Percentiles rank a stretch among this genome's conserved stretches.
These are phyloP conservation scores for Avicennia marina DNA, from an alignment of 257 asterid genomes.

Conservation along the genomic window DNA sequence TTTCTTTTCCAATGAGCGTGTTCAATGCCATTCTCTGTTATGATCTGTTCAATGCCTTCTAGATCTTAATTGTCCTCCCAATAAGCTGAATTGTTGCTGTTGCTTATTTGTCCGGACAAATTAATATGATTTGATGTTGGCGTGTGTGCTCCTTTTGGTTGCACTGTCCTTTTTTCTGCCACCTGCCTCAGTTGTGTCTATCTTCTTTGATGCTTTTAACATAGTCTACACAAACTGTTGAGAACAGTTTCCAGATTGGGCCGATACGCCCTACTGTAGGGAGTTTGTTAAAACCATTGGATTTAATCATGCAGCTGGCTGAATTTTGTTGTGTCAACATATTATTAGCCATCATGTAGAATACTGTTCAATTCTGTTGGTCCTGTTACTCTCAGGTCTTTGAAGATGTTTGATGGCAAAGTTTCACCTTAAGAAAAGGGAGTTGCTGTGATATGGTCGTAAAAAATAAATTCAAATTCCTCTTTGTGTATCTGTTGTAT, in stretches of 20 bases:
- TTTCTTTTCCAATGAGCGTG: background rate
- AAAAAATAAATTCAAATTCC: constrained; percentile 23
- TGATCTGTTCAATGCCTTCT: no score
- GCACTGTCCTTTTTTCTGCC: constrained; percentile 11
- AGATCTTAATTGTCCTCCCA: no score
- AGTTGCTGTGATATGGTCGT: constrained; percentile 44
- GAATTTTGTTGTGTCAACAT: constrained; percentile 36
- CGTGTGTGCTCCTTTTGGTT: constrained; percentile 7
- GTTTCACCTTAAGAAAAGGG: constrained; percentile 51
- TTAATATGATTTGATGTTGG: background rate
- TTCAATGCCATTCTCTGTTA: background rate
- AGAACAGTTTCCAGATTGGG: no score
- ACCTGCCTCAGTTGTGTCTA: constrained; percentile 9
- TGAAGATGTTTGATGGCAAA: constrained; percentile 62
- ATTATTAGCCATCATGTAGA: constrained; percentile 55
- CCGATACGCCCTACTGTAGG: no score
- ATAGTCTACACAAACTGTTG: no score
- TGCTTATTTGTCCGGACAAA: no score
- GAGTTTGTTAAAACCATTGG: background rate
- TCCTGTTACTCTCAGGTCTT: constrained; percentile 53
- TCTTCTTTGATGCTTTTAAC: constrained; percentile 21
- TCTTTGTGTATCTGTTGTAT: constrained; percentile 16
- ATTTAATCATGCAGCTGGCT: constrained; percentile 33
- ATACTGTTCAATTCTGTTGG: constrained; percentile 59
- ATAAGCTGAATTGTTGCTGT: no score